These are phyloP conservation scores for Pugionium cornutum DNA, from an alignment of 345 rosid species.

Conservation along the genomic window DNA sequence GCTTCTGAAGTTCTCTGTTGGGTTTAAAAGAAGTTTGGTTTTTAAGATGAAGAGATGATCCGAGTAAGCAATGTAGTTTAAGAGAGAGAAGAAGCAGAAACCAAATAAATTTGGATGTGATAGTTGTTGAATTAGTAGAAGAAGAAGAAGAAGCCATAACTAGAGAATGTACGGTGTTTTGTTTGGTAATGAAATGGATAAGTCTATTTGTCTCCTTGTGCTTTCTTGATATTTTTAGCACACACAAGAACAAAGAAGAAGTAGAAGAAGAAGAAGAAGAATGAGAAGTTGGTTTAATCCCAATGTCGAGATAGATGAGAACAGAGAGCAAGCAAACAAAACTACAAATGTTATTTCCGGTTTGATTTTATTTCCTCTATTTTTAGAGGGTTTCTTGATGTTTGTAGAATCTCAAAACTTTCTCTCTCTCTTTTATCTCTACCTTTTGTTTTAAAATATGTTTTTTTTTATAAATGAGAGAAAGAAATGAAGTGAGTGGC, in stretches of 20 bases:
- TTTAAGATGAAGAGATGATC: conserved; percentile 45
- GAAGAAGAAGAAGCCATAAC: conserved; percentile 57
- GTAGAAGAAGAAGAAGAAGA: conserved; percentile 16
- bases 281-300: conserved; percentile 41
- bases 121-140: conserved; percentile 27
- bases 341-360: conserved; percentile 19
- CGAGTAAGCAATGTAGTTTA: conserved; percentile 32
- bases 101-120: conserved; percentile 52
- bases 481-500: conserved; percentile 36
- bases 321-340: conserved; percentile 45
- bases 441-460: not conserved
- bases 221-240: too few relatives aligned
- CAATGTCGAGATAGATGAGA: conserved; percentile 38
- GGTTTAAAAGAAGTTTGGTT: conserved; percentile 61
- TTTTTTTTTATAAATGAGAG: not conserved
- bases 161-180: conserved; percentile 45
- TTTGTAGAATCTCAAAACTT: conserved; percentile 30
- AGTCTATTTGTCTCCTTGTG: conserved; percentile 33
- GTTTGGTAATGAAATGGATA: conserved; percentile 38
- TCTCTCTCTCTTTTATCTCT: too few relatives aligned
- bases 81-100: conserved; percentile 52
- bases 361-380: conserved; percentile 24
- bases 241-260: conserved; percentile 36
- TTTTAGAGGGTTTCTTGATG: conserved; percentile 36
- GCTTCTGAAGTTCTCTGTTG: conserved; percentile 47